Conservation (phyloP, 257 asterid genomes). For the Jaltomata sinuosa region DNA sequence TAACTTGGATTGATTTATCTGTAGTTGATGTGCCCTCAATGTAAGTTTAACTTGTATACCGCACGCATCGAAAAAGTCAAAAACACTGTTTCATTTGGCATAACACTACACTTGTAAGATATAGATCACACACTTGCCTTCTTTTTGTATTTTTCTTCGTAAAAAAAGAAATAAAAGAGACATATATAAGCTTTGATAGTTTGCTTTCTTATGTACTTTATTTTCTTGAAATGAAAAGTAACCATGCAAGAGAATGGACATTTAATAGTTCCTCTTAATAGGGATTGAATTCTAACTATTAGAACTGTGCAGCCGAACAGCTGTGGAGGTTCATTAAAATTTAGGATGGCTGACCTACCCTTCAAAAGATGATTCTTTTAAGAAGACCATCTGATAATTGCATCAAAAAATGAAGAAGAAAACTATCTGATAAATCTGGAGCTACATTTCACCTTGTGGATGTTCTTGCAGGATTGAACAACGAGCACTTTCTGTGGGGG, state of each 20-base stretch:
- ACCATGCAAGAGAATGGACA: not conserved
- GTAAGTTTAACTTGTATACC: not conserved
- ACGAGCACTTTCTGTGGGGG: conserved; percentile 55
- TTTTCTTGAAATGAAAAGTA: not conserved
- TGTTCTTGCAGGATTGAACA: conserved; percentile 37
- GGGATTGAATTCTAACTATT: no score
- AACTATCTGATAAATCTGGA: not conserved
- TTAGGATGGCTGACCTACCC: not conserved
- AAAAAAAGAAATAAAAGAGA: no score
- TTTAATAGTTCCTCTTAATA: not conserved
- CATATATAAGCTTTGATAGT: not conserved
- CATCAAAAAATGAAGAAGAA: not conserved
- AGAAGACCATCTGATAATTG: not conserved
- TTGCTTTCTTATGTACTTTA: not conserved
- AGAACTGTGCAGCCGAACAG: no score
- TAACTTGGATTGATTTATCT: no score
- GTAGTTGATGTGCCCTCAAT: not conserved
- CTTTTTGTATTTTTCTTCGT: no score
- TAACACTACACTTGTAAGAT: not conserved
- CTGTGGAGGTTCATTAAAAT: not conserved
- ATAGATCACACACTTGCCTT: no score
- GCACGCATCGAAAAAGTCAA: not conserved
- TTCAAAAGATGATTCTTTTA: no score
- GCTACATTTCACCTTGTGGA: not conserved
- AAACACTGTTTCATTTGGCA: not conserved